phyloP scores from a whole-genome alignment of 345 rosid species.

The Citrus glauca region DNA sequence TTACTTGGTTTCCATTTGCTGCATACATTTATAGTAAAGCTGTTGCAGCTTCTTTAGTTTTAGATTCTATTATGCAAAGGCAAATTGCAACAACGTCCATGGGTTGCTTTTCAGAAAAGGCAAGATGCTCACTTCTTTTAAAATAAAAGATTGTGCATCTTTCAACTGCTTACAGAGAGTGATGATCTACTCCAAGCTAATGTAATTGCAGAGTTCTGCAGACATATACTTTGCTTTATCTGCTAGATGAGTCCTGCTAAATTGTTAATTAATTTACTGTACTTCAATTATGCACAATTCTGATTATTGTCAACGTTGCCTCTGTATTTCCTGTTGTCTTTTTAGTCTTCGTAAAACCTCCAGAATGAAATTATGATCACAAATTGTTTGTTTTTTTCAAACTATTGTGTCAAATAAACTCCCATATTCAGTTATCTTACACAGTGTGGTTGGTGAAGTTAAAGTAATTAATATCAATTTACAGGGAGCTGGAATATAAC shows the following conservation, averaged over 20 bases:
- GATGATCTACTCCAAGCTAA: neutral
- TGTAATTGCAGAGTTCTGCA: neutral
- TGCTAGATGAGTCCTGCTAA: neutral
- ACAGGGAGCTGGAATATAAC: too few species aligned
- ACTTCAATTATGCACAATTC: too few species aligned
- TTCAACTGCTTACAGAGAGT: neutral
- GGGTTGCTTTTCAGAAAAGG: neutral
- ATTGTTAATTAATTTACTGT: neutral
- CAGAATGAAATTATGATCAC: too few species aligned
- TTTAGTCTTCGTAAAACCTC: too few species aligned
- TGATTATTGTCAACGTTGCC: too few species aligned
- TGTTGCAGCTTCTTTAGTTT: neutral
- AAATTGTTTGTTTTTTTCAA: too few species aligned
- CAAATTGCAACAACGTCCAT: neutral
- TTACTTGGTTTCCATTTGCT: neutral
- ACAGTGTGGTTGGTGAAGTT: too few species aligned
- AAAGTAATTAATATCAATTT: too few species aligned
- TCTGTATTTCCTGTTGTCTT: too few species aligned
- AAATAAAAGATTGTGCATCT: neutral
- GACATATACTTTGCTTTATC: neutral
- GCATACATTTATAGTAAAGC: neutral
- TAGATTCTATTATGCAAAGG: neutral
- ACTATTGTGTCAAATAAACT: too few species aligned
- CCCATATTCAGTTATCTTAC: too few species aligned
- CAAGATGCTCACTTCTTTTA: slow-evolving; percentile 3